A percentile compares a stretch with the other conserved stretches of the same genome.
phyloP scores from a whole-genome alignment of 164 flowering plant species.

The Chimonanthus praecox region DNA sequence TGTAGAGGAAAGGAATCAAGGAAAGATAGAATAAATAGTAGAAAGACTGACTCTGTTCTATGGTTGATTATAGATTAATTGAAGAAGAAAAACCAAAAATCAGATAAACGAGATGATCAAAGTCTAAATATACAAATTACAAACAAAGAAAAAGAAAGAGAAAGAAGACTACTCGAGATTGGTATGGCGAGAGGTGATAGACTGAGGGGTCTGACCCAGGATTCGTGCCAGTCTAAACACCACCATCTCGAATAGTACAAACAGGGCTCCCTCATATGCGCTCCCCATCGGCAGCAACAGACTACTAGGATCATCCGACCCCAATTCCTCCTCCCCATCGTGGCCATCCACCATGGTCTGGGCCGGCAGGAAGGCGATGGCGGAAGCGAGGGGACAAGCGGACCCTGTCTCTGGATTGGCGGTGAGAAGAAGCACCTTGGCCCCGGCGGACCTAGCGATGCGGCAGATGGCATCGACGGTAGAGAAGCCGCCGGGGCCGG shows the following conservation, averaged over 20 bases:
- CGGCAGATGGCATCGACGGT: constrained; percentile 85
- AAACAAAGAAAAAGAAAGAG: too few species aligned
- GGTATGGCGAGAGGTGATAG: constrained; percentile 76
- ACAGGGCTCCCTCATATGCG: constrained; percentile 85
- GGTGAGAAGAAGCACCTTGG: constrained; percentile 59
- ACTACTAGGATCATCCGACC: constrained; percentile 9
- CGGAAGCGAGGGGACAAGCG: constrained; percentile 38
- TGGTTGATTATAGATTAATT: too few species aligned
- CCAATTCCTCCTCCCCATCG: constrained; percentile 15
- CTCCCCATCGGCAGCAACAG: constrained; percentile 90
- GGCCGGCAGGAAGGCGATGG: constrained; percentile 62
- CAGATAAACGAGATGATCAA: too few species aligned
- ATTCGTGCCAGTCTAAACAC: constrained; percentile 54
- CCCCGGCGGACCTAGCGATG: constrained; percentile 55
- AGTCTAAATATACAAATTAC: too few species aligned
- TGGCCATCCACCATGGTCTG: constrained; percentile 80
- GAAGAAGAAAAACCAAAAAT: too few species aligned
- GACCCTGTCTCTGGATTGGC: constrained; percentile 67
- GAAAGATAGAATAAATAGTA: too few species aligned
- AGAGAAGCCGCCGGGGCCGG: constrained; percentile 92
- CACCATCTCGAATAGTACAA: constrained; percentile 92
- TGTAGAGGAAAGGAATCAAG: too few species aligned
- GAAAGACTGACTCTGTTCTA: too few species aligned
- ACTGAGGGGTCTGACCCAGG: constrained; percentile 57
- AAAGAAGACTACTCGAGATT: constrained; percentile 55